Conservation (phyloP, 208 protist species). For the Kentomonas sorsogonicus region DNA sequence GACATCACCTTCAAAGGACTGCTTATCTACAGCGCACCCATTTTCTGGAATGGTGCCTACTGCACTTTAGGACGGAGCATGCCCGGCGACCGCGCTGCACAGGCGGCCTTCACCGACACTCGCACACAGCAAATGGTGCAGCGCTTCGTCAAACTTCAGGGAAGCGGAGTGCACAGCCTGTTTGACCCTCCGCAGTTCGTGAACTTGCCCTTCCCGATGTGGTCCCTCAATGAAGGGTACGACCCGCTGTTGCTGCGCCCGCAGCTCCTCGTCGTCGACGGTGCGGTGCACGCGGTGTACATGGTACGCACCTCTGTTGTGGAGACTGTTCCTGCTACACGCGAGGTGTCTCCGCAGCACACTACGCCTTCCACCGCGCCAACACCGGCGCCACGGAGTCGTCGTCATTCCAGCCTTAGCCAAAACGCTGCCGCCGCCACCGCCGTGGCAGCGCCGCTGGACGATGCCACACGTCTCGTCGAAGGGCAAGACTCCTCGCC, state of each 20-base stretch:
- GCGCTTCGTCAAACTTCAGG: slow-evolving; percentile 34
- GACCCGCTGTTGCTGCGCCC: slow-evolving; percentile 25
- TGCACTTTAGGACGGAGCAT: slow-evolving; percentile 17
- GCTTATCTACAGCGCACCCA: slow-evolving; percentile 30
- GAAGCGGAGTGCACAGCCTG: slow-evolving; percentile 19
- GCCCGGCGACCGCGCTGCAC: slow-evolving; percentile 11
- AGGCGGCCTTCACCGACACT: background rate
- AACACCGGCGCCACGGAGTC: background rate
- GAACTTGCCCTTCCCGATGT: slow-evolving; percentile 35
- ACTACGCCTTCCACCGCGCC: slow-evolving; percentile 6
- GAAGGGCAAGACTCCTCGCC: too few relatives aligned
- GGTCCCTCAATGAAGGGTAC: slow-evolving; percentile 28
- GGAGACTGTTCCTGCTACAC: too few relatives aligned
- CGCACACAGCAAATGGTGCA: slow-evolving; percentile 20
- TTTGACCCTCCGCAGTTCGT: slow-evolving; percentile 11
- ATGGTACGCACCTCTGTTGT: slow-evolving; percentile 30
- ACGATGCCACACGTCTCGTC: too few relatives aligned
- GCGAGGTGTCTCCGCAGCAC: too few relatives aligned
- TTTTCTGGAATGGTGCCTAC: slow-evolving; percentile 28
- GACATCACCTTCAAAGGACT: slow-evolving; percentile 54
- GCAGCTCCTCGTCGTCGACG: slow-evolving; percentile 23
- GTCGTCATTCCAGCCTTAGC: too few relatives aligned
- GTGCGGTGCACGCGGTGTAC: slow-evolving; percentile 50
- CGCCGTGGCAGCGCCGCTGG: too few relatives aligned
- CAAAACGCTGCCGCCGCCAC: too few relatives aligned